Base-by-base conservation (phyloP, 345 rosid species). In the Tarenaya hassleriana region DNA sequence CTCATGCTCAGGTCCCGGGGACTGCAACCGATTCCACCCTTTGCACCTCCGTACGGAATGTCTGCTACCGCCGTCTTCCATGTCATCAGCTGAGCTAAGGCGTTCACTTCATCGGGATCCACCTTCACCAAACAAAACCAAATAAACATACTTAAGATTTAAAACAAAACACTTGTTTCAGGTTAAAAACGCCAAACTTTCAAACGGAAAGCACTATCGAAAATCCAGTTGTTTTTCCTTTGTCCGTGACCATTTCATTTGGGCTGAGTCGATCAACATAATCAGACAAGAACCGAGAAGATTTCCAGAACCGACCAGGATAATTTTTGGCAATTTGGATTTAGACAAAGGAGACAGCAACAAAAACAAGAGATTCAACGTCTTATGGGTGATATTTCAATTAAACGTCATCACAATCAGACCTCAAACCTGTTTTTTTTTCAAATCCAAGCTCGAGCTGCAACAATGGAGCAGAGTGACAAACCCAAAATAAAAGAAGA, bases 41-140 rank as follows among this genome's bases (percentile, higher is more conserved):
- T 91, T 8, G 98, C 98, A 48, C 98, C 96, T 18, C 95, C 98
- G 47, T 91, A 91, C 2, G 98, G 98, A 56, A 88, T 88, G 56
- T 91, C 84, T 7, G 84, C 98, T 11, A 88, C 98, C 5, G 95
- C 98, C 12, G 95, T 84, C 74, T 91, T 91, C 98, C 98, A 91
- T 17, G 96, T 91, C 98, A 91, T 91, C 24, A 91, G 63, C 68
- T 91, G 98, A 63, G 98, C 98, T 52, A 91, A 59, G 15, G 98
- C 98, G 69, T 91, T 91, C 10, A 91, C 96, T 76, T 91, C 96
- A 84, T 91, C 92, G 0, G 88, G 95, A 35, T 91, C 96, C 61
- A 91, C 98, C 98, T 91, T 63, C 34, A 35, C 63, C 37, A 24
- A 39, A 34, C 20, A 17, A 2, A 56, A 21, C 33, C 11, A 35